A percentile compares a stretch with the other conserved stretches of the same genome.
These are phyloP conservation scores for Entonaema liquescens DNA, from an alignment of 495 filamentous ascomycete genomes.

Conservation along the genomic window DNA sequence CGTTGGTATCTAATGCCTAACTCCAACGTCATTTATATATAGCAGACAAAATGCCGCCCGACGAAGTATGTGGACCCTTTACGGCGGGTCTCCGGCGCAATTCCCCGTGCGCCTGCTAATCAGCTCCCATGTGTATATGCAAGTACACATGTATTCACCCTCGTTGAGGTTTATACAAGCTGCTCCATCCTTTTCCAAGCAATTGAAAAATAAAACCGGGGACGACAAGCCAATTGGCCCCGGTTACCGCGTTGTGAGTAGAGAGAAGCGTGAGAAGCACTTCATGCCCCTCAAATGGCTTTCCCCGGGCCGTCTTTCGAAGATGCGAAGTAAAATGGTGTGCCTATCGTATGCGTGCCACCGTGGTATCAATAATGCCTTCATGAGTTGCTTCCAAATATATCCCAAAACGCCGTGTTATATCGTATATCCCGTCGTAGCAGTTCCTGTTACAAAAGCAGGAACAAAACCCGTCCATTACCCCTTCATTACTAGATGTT, in stretches of 20 bases:
- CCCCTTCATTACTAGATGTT: slow-evolving; percentile 31
- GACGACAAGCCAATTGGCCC: slow-evolving; percentile 7
- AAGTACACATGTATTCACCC: slow-evolving; percentile 18
- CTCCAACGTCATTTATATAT: slow-evolving; percentile 35
- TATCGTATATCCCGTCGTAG: slow-evolving; percentile 23
- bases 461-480: slow-evolving; percentile 23
- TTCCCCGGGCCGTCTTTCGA: slow-evolving; percentile 39
- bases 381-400: slow-evolving; percentile 24
- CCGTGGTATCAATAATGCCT: slow-evolving; percentile 45
- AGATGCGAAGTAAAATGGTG: slow-evolving; percentile 42
- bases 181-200: slow-evolving; percentile 17
- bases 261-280: slow-evolving; percentile 29
- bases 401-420: slow-evolving; percentile 40
- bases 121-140: slow-evolving; percentile 27
- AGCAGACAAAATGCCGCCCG: slow-evolving; percentile 34
- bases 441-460: slow-evolving; percentile 20
- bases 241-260: not conserved
- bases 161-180: slow-evolving; percentile 27
- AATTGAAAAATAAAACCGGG: slow-evolving; percentile 21
- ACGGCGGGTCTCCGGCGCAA: slow-evolving; percentile 20
- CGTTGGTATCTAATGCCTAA: slow-evolving; percentile 47
- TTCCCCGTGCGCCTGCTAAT: slow-evolving; percentile 26
- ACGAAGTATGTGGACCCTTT: slow-evolving; percentile 9
- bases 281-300: slow-evolving; percentile 34
- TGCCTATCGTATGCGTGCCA: slow-evolving; percentile 47